Conservation (phyloP, 2,329 filamentous ascomycete species). For the Xylariaceae sp. region DNA sequence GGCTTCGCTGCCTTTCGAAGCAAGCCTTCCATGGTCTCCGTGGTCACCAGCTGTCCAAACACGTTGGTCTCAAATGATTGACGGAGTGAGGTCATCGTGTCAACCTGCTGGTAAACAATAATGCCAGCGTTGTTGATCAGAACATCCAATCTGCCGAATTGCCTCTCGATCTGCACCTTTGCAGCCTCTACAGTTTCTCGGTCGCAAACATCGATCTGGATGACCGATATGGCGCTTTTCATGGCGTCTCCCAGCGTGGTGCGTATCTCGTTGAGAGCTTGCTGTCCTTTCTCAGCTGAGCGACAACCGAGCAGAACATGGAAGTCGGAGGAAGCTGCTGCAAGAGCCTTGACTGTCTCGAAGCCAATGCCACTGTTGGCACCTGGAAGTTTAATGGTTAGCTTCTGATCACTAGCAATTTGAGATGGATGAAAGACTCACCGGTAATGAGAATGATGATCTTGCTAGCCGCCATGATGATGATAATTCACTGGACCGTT, state of each 20-base stretch:
- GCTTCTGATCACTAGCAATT: background rate
- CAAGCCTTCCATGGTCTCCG: slow-evolving; percentile 43
- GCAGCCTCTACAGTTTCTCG: slow-evolving; percentile 63
- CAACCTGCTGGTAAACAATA: slow-evolving; percentile 53
- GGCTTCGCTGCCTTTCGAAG: slow-evolving; percentile 40
- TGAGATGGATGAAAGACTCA: slow-evolving; percentile 15
- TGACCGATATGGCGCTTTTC: slow-evolving; percentile 61
- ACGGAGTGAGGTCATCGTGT: slow-evolving; percentile 62
- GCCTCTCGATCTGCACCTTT: slow-evolving; percentile 55
- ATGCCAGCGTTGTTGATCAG: slow-evolving; percentile 68
- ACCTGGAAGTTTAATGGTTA: slow-evolving; percentile 33
- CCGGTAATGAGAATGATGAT: slow-evolving; percentile 44
- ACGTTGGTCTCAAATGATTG: slow-evolving; percentile 54
- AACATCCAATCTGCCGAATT: slow-evolving; percentile 59
- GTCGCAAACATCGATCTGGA: slow-evolving; percentile 65
- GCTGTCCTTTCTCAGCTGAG: slow-evolving; percentile 47
- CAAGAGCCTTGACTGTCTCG: slow-evolving; percentile 46
- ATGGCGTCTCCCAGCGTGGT: slow-evolving; percentile 43
- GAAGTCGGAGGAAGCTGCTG: slow-evolving; percentile 46
- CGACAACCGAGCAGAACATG: slow-evolving; percentile 50
- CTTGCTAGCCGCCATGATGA: slow-evolving; percentile 30
- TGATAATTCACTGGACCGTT: background rate
- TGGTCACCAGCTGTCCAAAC: slow-evolving; percentile 40
- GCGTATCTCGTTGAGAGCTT: slow-evolving; percentile 38
- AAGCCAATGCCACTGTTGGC: slow-evolving; percentile 57